Evolutionary conservation across 768 basidiomycete genomes (phyloP), one percentile per base, ranked within the genome.

Genomic region (Dictyophora rubrovolvata): DNA sequence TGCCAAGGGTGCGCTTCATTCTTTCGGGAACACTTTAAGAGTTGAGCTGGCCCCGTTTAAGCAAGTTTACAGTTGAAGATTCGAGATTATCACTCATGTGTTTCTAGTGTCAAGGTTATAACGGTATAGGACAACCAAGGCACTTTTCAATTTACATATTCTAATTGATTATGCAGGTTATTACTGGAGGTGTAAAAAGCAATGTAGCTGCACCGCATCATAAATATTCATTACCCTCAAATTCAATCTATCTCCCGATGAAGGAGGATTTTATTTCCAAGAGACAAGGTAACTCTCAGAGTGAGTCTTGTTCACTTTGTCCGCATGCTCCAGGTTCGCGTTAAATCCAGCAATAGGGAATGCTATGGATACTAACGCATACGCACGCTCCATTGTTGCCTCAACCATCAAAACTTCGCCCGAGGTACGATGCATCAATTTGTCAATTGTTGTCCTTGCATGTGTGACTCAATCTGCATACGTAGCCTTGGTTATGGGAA

Each of bases 11-110:
- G 64, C 64, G 6, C 54, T 65, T 12, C 61, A 64, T 53, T 51
- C 64, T 17, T 65, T 60, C 37, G 59, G 61, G 11, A 63, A 65
- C 23, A 65, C 61, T 0, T 42, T 65, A 16, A 51, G 64, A 18
- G 36, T 65, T 1, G 64, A 65, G 47, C 46, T 65, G 21, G 50
- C 35, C 12, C 64, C 64, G 0, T 64, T 65, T 34, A 55, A 56
- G 64, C 63, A 54, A 7, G 63, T 51, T 22, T 22, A 4, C 9
- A 53, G 22, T 18, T 52, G 10, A 18, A 10, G 20, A 9, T 11
- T 18, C 11, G 16, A n/a, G 10, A 12, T 22, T 14, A 18, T 42
- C 8, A 8, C 48, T 35, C 18, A 59, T 14, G 22, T 16, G 22
- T 59, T 34, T 42, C 11, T 21, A 61, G 60, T 51, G 48, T 61